Base-by-base conservation (phyloP, 805 yeast genomes). In the Priceomyces haplophilus region DNA sequence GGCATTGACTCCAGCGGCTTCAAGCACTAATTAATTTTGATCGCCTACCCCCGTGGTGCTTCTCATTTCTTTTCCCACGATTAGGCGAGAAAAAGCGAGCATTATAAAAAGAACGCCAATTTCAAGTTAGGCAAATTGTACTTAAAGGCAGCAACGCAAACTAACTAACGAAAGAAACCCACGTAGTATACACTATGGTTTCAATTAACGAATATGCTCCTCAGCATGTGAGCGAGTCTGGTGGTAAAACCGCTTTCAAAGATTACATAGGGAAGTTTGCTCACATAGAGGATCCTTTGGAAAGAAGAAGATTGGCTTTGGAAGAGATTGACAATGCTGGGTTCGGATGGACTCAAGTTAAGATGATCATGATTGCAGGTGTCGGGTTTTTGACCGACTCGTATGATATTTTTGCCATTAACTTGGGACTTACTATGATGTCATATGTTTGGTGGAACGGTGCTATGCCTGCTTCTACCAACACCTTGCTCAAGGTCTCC, bases 361-460 rank as follows among this genome's bases (percentile, higher is more conserved):
- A 88, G 67, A 85, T 88, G 73, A 85, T 87, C 55, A 61, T 79
- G 65, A 88, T 87, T 61, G 95, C 96, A 67, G 72, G 97, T 74
- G 93, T 88, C 51, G 97, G 97, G 63, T 88, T 88, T 80, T 65
- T 89, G 67, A 88, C 96, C 21, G 97, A 88, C 69, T 80, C 96
- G 43, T 88, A 89, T 66, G 96, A 89, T 73, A 86, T 89, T 53
- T 89, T 88, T 57, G 90, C 96, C 52, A 88, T 88, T 55, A 86
- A 85, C 67, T 71, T 88, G 71, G 91, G 85, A 64, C 69, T 86
- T 42, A 59, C 90, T 41, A 87, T 88, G 90, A 66, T 88, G 76
- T 64, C 78, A 25, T 81, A 83, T 55, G 95, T 83, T 42, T 86
- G 65, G 74, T 88, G 90, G 89, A 80, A 80, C 50, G 80, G 81